A percentile compares a stretch with the other conserved stretches of the same genome.
Conservation (phyloP, 2,329 filamentous ascomycete genomes). For the Raffaelea albimanens region DNA sequence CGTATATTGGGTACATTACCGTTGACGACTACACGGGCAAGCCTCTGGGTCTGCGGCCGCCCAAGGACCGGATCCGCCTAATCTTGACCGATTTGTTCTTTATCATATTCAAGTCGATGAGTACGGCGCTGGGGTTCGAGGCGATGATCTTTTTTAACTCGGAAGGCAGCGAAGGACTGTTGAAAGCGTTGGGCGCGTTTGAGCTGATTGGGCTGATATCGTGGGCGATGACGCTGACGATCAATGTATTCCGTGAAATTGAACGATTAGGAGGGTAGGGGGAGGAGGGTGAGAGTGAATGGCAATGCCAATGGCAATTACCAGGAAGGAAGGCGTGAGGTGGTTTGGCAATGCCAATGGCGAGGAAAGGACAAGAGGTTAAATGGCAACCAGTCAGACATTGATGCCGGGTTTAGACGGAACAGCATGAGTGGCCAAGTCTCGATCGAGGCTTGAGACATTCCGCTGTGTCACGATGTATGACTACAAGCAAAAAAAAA, state of each 20-base stretch:
- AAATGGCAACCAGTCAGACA: too few relatives aligned
- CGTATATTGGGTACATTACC: constrained; percentile 89
- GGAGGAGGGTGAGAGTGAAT: neutral
- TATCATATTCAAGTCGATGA: constrained; percentile 94
- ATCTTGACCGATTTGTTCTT: constrained; percentile 91
- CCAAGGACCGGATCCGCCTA: constrained; percentile 77
- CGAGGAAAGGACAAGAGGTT: too few relatives aligned
- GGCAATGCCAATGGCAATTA: neutral
- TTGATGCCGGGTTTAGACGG: too few relatives aligned
- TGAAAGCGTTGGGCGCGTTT: constrained; percentile 14
- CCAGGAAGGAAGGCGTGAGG: neutral
- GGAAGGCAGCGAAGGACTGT: constrained; percentile 6
- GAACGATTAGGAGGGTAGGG: constrained; percentile 13
- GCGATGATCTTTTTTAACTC: constrained; percentile 15
- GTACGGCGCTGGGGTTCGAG: constrained; percentile 61
- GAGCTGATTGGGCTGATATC: constrained; percentile 16
- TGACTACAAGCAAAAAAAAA: neutral
- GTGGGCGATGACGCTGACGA: constrained; percentile 16
- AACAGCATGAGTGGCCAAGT: too few relatives aligned
- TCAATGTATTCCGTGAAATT: constrained; percentile 17
- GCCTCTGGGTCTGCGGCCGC: constrained; percentile 75
- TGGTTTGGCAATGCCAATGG: too few relatives aligned
- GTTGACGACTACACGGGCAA: constrained; percentile 95
- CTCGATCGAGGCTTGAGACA: too few relatives aligned
- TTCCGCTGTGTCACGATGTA: neutral